Percentiles rank a stretch among this genome's conserved stretches.
phyloP scores from a whole-genome alignment of 495 filamentous ascomycete genomes.

The Aspergillus panamensis region DNA sequence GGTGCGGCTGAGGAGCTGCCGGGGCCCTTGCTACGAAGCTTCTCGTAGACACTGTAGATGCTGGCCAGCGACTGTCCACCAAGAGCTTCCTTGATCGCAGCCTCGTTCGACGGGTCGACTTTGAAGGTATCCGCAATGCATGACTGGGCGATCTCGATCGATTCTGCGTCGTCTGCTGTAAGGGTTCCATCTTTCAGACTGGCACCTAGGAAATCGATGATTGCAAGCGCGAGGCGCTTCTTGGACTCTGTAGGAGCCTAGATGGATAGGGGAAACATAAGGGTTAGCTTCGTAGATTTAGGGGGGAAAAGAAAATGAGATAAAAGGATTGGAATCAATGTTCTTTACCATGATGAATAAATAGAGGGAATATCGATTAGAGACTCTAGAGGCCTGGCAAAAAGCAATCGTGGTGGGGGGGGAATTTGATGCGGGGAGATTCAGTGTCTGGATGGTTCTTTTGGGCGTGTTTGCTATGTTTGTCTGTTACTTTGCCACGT shows the following conservation, averaged over 20 bases:
- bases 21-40: conserved; percentile 69
- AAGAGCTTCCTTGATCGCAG: conserved; percentile 70
- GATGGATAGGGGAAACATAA: conserved; percentile 7
- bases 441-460: conserved; percentile 10
- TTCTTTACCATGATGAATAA: conserved; percentile 9
- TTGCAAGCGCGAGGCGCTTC: conserved; percentile 93
- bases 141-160: conserved; percentile 84
- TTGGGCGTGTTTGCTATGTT: conserved; percentile 13
- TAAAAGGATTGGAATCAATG: not conserved
- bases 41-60: conserved; percentile 96
- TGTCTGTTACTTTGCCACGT: conserved; percentile 1
- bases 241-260: conserved; percentile 67
- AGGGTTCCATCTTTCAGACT: conserved; percentile 88
- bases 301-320: no score
- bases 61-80: conserved; percentile 78
- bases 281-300: not conserved
- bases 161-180: conserved; percentile 79
- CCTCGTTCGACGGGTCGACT: conserved; percentile 75
- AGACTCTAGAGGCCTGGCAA: conserved; percentile 4
- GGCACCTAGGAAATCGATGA: conserved; percentile 87
- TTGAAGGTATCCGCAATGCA: conserved; percentile 95
- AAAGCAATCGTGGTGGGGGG: conserved; percentile 11
- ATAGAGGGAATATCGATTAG: not conserved
- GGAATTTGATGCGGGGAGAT: conserved; percentile 10
- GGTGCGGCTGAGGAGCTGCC: conserved; percentile 13